Conservation (phyloP, 1,284 basidiomycete genomes). For the Waitea zeae region DNA sequence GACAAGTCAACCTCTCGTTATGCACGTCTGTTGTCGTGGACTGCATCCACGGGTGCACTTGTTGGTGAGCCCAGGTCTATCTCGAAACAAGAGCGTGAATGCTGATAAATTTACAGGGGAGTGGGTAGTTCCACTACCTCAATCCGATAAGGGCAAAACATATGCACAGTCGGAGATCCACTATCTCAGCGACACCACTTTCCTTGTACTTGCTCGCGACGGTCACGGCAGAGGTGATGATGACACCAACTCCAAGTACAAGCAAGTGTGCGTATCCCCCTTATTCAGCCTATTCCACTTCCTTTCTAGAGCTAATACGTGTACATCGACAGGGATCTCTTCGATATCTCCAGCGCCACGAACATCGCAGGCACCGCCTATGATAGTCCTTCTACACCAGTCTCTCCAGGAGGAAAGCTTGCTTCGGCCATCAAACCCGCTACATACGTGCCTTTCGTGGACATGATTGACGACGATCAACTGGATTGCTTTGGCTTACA, state of each 20-base stretch:
- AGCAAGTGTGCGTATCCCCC: too few species aligned
- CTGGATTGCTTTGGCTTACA: conserved; percentile 47
- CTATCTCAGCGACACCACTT: conserved; percentile 30
- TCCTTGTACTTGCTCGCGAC: conserved; percentile 43
- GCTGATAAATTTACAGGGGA: conserved; percentile 34
- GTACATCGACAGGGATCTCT: conserved; percentile 37
- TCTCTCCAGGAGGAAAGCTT: conserved; percentile 32
- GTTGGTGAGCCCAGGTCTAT: conserved; percentile 11
- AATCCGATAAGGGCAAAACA: conserved; percentile 33
- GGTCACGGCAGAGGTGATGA: conserved; percentile 41
- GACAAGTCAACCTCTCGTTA: conserved; percentile 26
- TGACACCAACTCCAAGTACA: conserved; percentile 33
- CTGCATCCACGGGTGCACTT: conserved; percentile 20
- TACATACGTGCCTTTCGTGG: conserved; percentile 36
- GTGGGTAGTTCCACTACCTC: conserved; percentile 45
- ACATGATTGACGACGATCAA: conserved; percentile 30
- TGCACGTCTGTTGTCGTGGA: conserved; percentile 41
- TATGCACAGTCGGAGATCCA: conserved; percentile 37
- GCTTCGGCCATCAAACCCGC: conserved; percentile 32
- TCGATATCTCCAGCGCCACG: conserved; percentile 39
- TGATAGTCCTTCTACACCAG: conserved; percentile 33
- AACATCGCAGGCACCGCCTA: conserved; percentile 43
- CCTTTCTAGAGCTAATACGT: conserved; percentile 1
- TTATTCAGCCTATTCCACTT: not conserved
- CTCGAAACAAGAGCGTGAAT: too few species aligned